Evolutionary conservation across 768 basidiomycete genomes (phyloP).

Genomic region (Termitomyces sp.): DNA sequence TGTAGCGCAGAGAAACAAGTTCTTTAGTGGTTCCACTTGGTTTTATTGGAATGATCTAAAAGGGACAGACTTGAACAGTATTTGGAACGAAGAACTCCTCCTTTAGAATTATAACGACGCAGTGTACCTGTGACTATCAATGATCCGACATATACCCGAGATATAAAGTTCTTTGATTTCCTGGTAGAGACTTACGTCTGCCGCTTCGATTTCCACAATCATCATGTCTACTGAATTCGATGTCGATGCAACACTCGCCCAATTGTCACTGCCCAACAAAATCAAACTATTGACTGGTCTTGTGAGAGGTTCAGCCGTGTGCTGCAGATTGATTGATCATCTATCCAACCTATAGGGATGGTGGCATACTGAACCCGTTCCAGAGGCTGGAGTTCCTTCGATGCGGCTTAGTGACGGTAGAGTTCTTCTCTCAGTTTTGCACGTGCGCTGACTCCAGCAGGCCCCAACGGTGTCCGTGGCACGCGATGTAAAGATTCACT

Average conservation of each 20-base stretch:
- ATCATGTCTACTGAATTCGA: slow-evolving; percentile 29
- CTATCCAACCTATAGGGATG: slow-evolving; percentile 31
- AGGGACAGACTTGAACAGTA: too few relatives aligned
- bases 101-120: too few relatives aligned
- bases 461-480: slow-evolving; percentile 50
- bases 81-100: too few relatives aligned
- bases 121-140: not conserved
- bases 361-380: slow-evolving; percentile 45
- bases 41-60: not conserved
- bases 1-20: not conserved
- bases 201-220: slow-evolving; percentile 1
- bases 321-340: not conserved
- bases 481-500: slow-evolving; percentile 31
- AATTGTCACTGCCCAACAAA: slow-evolving; percentile 36
- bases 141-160: slow-evolving; percentile 22
- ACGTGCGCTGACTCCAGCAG: slow-evolving; percentile 18
- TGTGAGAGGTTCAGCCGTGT: slow-evolving; percentile 20
- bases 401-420: slow-evolving; percentile 47
- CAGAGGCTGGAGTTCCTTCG: slow-evolving; percentile 36
- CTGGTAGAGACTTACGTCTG: not conserved
- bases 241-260: slow-evolving; percentile 33
- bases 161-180: slow-evolving; percentile 9
- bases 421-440: not conserved
- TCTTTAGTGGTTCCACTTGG: not conserved
- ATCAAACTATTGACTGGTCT: slow-evolving; percentile 42